A percentile compares a stretch with the other conserved stretches of the same genome.
phyloP scores from a whole-genome alignment of 768 basidiomycete genomes.

The Lactarius pseudohatsudake region DNA sequence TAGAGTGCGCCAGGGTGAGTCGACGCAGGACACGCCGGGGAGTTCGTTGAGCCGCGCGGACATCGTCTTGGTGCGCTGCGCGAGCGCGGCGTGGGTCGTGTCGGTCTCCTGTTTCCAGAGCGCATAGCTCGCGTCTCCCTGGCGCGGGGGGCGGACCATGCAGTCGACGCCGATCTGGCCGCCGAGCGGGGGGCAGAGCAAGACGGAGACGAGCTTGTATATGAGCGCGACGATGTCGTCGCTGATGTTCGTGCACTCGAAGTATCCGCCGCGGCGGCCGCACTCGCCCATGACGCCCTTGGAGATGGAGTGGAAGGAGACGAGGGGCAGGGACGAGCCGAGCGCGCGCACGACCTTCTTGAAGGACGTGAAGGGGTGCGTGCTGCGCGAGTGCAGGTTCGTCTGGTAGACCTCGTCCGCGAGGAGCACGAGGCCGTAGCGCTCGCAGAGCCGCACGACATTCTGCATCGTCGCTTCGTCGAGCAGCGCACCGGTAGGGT shows the following conservation, averaged over 20 bases:
- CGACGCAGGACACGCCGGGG: slow-evolving; percentile 86
- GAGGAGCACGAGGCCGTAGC: slow-evolving; percentile 81
- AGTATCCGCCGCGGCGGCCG: slow-evolving; percentile 95
- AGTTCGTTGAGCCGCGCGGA: slow-evolving; percentile 75
- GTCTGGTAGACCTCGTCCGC: slow-evolving; percentile 99
- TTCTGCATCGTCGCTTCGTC: slow-evolving; percentile 65
- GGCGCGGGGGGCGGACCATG: slow-evolving; percentile 86
- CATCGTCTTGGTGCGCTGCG: slow-evolving; percentile 70
- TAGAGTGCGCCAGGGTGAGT: slow-evolving; percentile 93
- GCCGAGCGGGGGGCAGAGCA: slow-evolving; percentile 83
- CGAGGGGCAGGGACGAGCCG: slow-evolving; percentile 72
- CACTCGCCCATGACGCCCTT: slow-evolving; percentile 97
- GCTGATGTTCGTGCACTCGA: slow-evolving; percentile 83
- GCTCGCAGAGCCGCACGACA: slow-evolving; percentile 83
- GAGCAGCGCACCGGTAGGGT: slow-evolving; percentile 91
- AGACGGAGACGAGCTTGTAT: slow-evolving; percentile 95
- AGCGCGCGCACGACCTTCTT: slow-evolving; percentile 78
- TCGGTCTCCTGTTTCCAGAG: slow-evolving; percentile 86
- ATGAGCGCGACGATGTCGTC: slow-evolving; percentile 79
- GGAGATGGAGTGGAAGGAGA: slow-evolving; percentile 97
- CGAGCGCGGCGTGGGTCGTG: slow-evolving; percentile 72
- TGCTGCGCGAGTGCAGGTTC: slow-evolving; percentile 73
- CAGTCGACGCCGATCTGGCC: slow-evolving; percentile 95
- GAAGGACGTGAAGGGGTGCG: slow-evolving; percentile 87
- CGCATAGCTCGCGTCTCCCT: slow-evolving; percentile 70